A percentile compares a stretch with the other conserved stretches of the same genome.
Conservation (phyloP, 169 alveolate genomes). For the Cryptosporidium tyzzeri region DNA sequence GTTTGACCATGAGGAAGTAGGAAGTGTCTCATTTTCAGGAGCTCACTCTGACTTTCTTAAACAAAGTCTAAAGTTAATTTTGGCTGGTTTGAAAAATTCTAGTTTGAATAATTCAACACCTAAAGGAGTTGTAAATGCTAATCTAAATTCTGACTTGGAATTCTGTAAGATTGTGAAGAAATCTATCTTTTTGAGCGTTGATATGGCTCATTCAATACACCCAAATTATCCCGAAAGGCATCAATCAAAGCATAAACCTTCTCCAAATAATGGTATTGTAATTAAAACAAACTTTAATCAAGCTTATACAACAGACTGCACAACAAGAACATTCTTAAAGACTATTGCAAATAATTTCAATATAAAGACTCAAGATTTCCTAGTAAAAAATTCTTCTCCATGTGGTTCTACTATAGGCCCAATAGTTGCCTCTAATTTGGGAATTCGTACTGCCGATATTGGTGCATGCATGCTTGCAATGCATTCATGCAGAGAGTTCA, state of each 20-base stretch:
- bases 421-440: conserved; percentile 89
- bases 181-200: conserved; percentile 89
- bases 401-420: conserved; percentile 98
- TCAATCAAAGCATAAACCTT: conserved; percentile 88
- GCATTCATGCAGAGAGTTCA: conserved; percentile 95
- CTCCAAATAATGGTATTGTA: conserved; percentile 93
- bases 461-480: conserved; percentile 96
- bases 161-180: conserved; percentile 81
- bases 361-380: conserved; percentile 91
- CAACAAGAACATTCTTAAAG: conserved; percentile 86
- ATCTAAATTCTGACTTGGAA: conserved; percentile 65
- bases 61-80: conserved; percentile 81
- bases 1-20: conserved; percentile 96
- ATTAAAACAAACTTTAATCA: conserved; percentile 90
- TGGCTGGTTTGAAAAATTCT: conserved; percentile 67
- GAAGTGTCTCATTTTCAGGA: conserved; percentile 91
- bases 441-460: conserved; percentile 93
- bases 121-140: conserved; percentile 13
- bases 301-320: conserved; percentile 92
- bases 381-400: conserved; percentile 93
- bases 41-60: conserved; percentile 88
- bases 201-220: conserved; percentile 97
- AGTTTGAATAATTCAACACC: neutral
- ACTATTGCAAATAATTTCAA: conserved; percentile 84
- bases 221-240: conserved; percentile 96